Conservation (phyloP, 2,329 filamentous ascomycete species). For the Ceratocystis albifundus region DNA sequence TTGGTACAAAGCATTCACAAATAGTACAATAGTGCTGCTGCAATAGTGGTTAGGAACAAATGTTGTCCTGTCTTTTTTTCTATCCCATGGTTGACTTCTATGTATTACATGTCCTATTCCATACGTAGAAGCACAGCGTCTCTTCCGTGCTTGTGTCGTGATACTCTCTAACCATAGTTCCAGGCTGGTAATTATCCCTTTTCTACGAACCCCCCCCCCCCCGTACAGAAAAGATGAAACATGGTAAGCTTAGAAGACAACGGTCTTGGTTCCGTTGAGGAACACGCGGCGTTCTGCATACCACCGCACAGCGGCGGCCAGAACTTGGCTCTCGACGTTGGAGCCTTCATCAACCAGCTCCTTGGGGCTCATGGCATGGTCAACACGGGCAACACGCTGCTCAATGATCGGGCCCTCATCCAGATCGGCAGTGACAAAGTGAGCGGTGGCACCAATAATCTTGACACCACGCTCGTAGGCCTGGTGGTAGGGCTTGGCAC, state of each 20-base stretch:
- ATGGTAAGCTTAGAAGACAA: conserved; percentile 45
- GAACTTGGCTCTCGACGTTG: conserved; percentile 72
- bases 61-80: not conserved
- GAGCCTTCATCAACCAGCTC: conserved; percentile 68
- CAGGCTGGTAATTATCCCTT: not conserved
- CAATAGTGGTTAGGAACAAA: not conserved
- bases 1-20: no score
- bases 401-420: conserved; percentile 84
- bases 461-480: conserved; percentile 78
- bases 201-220: not conserved
- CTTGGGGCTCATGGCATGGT: conserved; percentile 65
- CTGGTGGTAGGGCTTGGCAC: conserved; percentile 79
- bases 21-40: no score
- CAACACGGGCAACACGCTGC: conserved; percentile 65
- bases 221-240: not conserved
- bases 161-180: conserved; percentile 11
- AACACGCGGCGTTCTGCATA: conserved; percentile 68
- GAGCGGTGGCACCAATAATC: conserved; percentile 76
- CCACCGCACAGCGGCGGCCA: conserved; percentile 74
- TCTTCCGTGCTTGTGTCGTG: conserved; percentile 2
- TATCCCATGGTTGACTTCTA: not conserved
- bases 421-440: conserved; percentile 75
- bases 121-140: conserved; percentile 5
- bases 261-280: conserved; percentile 67
- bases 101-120: not conserved